Conservation (phyloP, 2,329 filamentous ascomycete genomes). For the Fonsecaea monophora region DNA sequence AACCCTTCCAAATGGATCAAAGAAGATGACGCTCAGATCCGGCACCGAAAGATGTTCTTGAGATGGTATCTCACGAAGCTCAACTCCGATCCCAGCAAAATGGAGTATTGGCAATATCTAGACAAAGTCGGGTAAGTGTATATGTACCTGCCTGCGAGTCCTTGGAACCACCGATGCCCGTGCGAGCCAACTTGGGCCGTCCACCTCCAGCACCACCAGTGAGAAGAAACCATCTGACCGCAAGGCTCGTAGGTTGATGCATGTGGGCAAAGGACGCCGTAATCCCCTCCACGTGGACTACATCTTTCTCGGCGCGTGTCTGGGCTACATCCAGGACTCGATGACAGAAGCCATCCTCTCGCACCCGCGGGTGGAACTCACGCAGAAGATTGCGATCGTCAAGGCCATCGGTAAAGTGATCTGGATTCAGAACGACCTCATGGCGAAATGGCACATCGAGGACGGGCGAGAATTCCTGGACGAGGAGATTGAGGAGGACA, state of each 20-base stretch:
- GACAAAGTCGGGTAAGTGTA: conserved; percentile 75
- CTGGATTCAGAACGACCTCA: conserved; percentile 87
- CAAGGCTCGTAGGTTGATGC: conserved; percentile 68
- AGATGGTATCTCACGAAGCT: conserved; percentile 77
- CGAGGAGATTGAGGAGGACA: conserved; percentile 48
- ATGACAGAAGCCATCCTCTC: conserved; percentile 77
- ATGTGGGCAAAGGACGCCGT: conserved; percentile 74
- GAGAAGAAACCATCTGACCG: not conserved
- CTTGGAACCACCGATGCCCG: not conserved
- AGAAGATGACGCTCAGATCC: conserved; percentile 76
- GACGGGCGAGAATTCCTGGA: conserved; percentile 68
- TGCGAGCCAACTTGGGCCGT: not conserved
- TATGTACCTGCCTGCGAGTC: not conserved
- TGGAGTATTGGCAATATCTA: conserved; percentile 83
- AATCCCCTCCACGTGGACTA: conserved; percentile 81
- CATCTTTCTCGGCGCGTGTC: conserved; percentile 74
- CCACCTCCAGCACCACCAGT: not conserved
- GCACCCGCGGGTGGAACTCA: conserved; percentile 69
- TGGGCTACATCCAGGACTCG: conserved; percentile 79
- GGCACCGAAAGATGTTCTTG: conserved; percentile 77
- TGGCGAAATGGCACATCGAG: conserved; percentile 80
- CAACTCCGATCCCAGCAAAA: conserved; percentile 74
- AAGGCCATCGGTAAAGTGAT: conserved; percentile 81
- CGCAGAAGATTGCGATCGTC: conserved; percentile 74
- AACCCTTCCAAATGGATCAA: conserved; percentile 68